phyloP scores from a whole-genome alignment of 805 yeast species.

The Maudiozyma turicensis region DNA sequence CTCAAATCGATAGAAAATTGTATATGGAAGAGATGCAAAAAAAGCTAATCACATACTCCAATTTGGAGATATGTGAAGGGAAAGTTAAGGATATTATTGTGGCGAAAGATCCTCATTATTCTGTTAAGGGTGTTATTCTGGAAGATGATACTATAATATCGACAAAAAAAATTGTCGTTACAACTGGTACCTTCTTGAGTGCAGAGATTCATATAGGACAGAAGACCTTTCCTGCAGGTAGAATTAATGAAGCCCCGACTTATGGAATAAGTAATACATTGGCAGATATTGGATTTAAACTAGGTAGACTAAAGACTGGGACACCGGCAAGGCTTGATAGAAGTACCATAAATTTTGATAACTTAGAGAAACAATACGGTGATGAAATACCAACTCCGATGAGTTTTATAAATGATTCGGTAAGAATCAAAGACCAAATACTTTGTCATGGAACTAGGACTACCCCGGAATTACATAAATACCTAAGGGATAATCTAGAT shows the following conservation, averaged over 20 bases:
- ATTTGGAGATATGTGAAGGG: slow-evolving; percentile 48
- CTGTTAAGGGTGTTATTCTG: slow-evolving; percentile 64
- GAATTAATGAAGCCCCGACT: slow-evolving; percentile 88
- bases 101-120: slow-evolving; percentile 24
- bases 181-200: slow-evolving; percentile 92
- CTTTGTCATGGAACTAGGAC: slow-evolving; percentile 74
- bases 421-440: slow-evolving; percentile 51
- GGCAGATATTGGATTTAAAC: slow-evolving; percentile 60
- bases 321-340: slow-evolving; percentile 87
- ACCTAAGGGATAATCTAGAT: slow-evolving; percentile 61
- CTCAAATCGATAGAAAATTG: slow-evolving; percentile 83
- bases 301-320: slow-evolving; percentile 92
- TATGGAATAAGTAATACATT: slow-evolving; percentile 80
- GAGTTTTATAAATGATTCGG: slow-evolving; percentile 70
- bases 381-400: slow-evolving; percentile 83
- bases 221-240: slow-evolving; percentile 73
- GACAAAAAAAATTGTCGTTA: slow-evolving; percentile 66
- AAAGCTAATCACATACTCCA: slow-evolving; percentile 46
- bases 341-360: slow-evolving; percentile 56
- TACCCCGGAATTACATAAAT: slow-evolving; percentile 60
- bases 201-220: slow-evolving; percentile 93
- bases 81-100: slow-evolving; percentile 79
- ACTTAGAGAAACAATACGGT: slow-evolving; percentile 63
- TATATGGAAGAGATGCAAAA: slow-evolving; percentile 74
- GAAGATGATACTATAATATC: slow-evolving; percentile 52